Evolutionary conservation across 2,329 filamentous ascomycete species (phyloP).

Genomic region (Thielaviopsis euricoi): DNA sequence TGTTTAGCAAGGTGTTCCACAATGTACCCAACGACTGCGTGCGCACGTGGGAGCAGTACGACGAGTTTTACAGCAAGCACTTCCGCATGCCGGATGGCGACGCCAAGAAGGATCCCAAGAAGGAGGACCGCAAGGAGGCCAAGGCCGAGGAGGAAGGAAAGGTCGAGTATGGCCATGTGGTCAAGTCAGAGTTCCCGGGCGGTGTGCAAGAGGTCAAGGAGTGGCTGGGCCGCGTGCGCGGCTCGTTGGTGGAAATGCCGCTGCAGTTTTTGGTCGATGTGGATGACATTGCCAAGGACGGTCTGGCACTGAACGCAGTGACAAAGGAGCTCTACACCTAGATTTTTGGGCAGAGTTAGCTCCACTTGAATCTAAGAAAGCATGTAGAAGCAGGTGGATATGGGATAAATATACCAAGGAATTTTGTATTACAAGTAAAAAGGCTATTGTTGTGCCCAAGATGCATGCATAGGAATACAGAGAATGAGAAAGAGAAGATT

Average conservation of each 20-base stretch:
- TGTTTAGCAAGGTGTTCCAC: slow-evolving; percentile 71
- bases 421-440: not conserved
- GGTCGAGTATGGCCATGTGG: slow-evolving; percentile 76
- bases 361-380: not conserved
- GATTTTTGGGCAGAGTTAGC: not conserved
- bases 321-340: slow-evolving; percentile 59
- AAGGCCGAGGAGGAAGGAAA: slow-evolving; percentile 33
- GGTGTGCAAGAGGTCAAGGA: slow-evolving; percentile 61
- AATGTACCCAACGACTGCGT: slow-evolving; percentile 54
- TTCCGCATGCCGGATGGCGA: slow-evolving; percentile 40
- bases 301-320: slow-evolving; percentile 52
- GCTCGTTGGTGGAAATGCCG: slow-evolving; percentile 77
- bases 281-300: slow-evolving; percentile 73
- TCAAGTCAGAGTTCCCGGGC: slow-evolving; percentile 59
- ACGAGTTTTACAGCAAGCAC: slow-evolving; percentile 50
- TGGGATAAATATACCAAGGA: not conserved
- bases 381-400: not conserved
- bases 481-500: slow-evolving; percentile 8
- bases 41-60: slow-evolving; percentile 56
- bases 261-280: slow-evolving; percentile 68
- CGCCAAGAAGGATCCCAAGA: slow-evolving; percentile 21
- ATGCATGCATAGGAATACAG: not conserved
- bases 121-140: slow-evolving; percentile 23
- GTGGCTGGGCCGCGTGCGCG: slow-evolving; percentile 47
- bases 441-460: no score